Evolutionary conservation across 2,329 filamentous ascomycete species (phyloP).

Genomic region (Chlorencoelia australis): DNA sequence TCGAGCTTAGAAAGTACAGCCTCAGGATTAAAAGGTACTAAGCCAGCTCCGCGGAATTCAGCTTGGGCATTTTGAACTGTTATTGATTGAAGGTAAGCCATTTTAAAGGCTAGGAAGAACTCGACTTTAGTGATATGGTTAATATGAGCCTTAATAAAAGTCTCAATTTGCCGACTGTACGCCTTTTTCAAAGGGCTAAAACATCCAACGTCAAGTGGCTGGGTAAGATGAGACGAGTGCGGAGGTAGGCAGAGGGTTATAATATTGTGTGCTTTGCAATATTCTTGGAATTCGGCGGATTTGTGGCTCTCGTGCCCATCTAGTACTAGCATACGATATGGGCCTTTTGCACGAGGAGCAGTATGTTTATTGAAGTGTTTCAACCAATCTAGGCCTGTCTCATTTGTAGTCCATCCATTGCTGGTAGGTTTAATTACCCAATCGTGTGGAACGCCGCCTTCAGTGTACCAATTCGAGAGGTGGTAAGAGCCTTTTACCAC

Average conservation of each 20-base stretch:
- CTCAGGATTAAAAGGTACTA: constrained; percentile 19
- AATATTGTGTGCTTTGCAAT: constrained; percentile 29
- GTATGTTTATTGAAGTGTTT: constrained; percentile 18
- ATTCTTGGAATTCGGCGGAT: not conserved
- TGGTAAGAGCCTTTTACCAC: constrained; percentile 18
- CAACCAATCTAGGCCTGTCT: constrained; percentile 27
- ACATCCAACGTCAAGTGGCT: constrained; percentile 31
- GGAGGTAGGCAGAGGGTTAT: constrained; percentile 20
- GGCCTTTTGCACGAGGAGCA: constrained; percentile 1
- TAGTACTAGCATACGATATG: constrained; percentile 10
- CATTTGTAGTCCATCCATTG: constrained; percentile 26
- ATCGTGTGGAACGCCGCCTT: constrained; percentile 18
- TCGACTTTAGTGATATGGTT: constrained; percentile 26
- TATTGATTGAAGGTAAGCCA: constrained; percentile 19
- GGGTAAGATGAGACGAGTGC: constrained; percentile 29
- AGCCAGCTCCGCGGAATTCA: constrained; percentile 23
- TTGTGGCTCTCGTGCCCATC: constrained; percentile 6
- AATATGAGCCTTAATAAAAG: constrained; percentile 22
- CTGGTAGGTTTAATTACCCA: constrained; percentile 24
- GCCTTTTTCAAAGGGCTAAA: constrained; percentile 29
- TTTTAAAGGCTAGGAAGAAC: constrained; percentile 22
- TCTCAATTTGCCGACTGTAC: constrained; percentile 25
- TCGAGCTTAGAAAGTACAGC: constrained; percentile 27
- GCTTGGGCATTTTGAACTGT: constrained; percentile 21
- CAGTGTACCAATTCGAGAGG: constrained; percentile 20